Conservation (phyloP, 2,329 filamentous ascomycete species). For the Apiospora arundinis region DNA sequence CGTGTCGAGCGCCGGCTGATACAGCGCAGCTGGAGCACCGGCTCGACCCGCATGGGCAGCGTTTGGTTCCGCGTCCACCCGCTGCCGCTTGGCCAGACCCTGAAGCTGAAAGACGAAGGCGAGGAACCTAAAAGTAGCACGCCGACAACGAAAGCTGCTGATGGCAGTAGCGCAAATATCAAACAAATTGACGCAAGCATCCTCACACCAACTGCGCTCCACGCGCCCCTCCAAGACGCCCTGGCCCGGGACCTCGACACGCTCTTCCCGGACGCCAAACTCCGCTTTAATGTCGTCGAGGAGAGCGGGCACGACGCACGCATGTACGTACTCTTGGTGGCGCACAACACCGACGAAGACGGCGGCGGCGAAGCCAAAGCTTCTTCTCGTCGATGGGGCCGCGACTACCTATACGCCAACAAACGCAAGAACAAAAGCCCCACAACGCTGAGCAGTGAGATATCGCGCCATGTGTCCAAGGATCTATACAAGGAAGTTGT, state of each 20-base stretch:
- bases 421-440: conserved; percentile 49
- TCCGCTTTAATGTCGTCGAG: conserved; percentile 54
- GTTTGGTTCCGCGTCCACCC: conserved; percentile 54
- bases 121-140: conserved; percentile 25
- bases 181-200: conserved; percentile 57
- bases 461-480: conserved; percentile 53
- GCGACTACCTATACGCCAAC: conserved; percentile 50
- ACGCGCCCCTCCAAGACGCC: conserved; percentile 46
- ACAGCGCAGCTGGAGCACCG: conserved; percentile 58
- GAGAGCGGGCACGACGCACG: conserved; percentile 58
- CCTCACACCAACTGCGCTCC: conserved; percentile 53
- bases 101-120: conserved; percentile 40
- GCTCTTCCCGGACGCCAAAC: conserved; percentile 51
- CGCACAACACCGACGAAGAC: conserved; percentile 45
- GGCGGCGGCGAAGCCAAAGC: neutral
- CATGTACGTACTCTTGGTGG: conserved; percentile 64
- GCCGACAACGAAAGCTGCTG: conserved; percentile 22
- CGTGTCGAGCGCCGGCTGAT: conserved; percentile 51
- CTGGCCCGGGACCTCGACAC: conserved; percentile 48
- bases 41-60: conserved; percentile 48
- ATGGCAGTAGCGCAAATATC: conserved; percentile 41
- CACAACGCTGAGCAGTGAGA: conserved; percentile 43
- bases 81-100: conserved; percentile 41
- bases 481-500: conserved; percentile 53
- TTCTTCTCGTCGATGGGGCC: conserved; percentile 49